Conservation (phyloP, 805 yeast species). For the Brettanomyces custersianus region DNA sequence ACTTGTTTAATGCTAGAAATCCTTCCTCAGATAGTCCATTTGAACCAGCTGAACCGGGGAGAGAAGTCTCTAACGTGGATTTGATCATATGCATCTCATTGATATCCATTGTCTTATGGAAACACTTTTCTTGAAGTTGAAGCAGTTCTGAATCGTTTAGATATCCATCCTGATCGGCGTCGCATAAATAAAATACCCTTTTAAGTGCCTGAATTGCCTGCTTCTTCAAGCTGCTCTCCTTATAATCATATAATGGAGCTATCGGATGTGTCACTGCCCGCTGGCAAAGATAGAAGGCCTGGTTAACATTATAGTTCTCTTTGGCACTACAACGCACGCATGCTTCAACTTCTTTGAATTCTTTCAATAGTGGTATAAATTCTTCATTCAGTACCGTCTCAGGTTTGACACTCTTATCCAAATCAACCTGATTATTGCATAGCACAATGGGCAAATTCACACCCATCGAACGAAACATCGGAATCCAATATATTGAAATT, state of each 20-base stretch:
- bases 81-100: slow-evolving; percentile 40
- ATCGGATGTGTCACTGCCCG: slow-evolving; percentile 89
- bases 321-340: slow-evolving; percentile 86
- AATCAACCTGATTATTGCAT: slow-evolving; percentile 56
- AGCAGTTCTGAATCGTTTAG: slow-evolving; percentile 64
- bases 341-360: slow-evolving; percentile 89
- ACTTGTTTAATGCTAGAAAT: slow-evolving; percentile 65
- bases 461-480: slow-evolving; percentile 85
- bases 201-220: slow-evolving; percentile 66
- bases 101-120: slow-evolving; percentile 41
- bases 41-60: slow-evolving; percentile 23
- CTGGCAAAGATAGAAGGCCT: slow-evolving; percentile 88
- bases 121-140: slow-evolving; percentile 66
- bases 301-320: slow-evolving; percentile 75
- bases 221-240: slow-evolving; percentile 74
- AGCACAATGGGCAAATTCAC: slow-evolving; percentile 89
- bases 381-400: slow-evolving; percentile 59
- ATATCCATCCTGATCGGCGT: slow-evolving; percentile 83
- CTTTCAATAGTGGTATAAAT: slow-evolving; percentile 75
- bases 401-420: slow-evolving; percentile 28
- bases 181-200: slow-evolving; percentile 77
- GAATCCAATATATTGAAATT: slow-evolving; percentile 89
- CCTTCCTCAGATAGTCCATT: slow-evolving; percentile 67
- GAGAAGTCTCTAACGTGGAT: slow-evolving; percentile 20
- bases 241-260: slow-evolving; percentile 88